A percentile compares a stretch with the other conserved stretches of the same genome.
These are phyloP conservation scores for Cicer pinnatifidum DNA, from an alignment of 306 rosid genomes.

Conservation along the genomic window DNA sequence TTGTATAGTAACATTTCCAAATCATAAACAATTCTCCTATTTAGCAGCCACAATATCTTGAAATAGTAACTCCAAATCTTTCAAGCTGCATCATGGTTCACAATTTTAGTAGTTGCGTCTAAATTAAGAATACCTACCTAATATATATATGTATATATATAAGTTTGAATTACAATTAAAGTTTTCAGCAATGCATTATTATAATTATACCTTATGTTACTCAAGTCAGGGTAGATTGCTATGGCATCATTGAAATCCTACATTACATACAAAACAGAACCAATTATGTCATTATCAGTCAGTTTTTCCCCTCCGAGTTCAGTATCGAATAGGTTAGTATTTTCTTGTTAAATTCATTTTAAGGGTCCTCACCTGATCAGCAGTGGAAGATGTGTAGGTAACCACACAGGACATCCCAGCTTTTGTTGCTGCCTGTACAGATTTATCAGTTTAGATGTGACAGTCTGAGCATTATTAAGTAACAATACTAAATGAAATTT, in stretches of 20 bases:
- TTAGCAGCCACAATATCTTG: slow-evolving; percentile 63
- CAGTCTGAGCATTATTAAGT: neutral
- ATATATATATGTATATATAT: too few species aligned
- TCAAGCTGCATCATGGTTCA: slow-evolving; percentile 64
- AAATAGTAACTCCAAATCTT: slow-evolving; percentile 77
- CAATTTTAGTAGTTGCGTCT: neutral
- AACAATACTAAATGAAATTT: neutral
- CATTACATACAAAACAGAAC: slow-evolving; percentile 26
- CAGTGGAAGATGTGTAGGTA: slow-evolving; percentile 88
- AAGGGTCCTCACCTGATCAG: slow-evolving; percentile 64
- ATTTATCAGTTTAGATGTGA: slow-evolving; percentile 36
- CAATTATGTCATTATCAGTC: slow-evolving; percentile 27
- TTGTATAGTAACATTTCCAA: slow-evolving; percentile 1
- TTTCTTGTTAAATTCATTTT: neutral
- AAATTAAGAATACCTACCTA: neutral
- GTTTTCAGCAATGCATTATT: slow-evolving; percentile 17
- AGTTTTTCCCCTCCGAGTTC: neutral
- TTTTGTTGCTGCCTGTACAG: slow-evolving; percentile 76
- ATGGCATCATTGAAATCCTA: slow-evolving; percentile 85
- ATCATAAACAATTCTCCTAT: slow-evolving; percentile 40
- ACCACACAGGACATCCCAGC: slow-evolving; percentile 95
- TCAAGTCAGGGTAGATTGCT: slow-evolving; percentile 85
- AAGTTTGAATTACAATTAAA: neutral
- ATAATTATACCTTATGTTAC: slow-evolving; percentile 64
- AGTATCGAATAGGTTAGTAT: slow-evolving; percentile 1